Evolutionary conservation across 805 yeast species (phyloP).

Genomic region (Pichia scutulata): DNA sequence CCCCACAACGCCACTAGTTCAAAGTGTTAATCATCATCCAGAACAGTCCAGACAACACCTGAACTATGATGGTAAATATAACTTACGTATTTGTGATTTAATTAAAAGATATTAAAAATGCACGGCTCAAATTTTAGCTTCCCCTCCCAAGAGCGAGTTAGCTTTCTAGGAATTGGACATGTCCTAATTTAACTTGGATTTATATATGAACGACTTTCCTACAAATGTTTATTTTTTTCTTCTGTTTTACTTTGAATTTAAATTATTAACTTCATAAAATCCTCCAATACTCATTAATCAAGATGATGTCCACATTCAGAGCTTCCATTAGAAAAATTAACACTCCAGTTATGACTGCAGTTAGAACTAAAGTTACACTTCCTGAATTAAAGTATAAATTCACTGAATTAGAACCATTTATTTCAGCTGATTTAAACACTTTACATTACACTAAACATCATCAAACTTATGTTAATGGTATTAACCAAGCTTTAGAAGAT

Average conservation of each 20-base stretch:
- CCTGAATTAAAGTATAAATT: conserved; percentile 82
- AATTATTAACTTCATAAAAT: not conserved
- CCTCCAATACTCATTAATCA: not conserved
- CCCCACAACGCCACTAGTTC: not conserved
- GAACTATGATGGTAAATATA: not conserved
- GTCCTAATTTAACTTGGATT: not conserved
- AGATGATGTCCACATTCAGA: conserved; percentile 22
- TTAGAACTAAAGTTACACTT: conserved; percentile 61
- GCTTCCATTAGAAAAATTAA: conserved; percentile 11
- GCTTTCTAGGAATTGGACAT: not conserved
- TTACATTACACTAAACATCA: conserved; percentile 86
- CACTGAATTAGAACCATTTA: conserved; percentile 78
- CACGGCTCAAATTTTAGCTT: not conserved
- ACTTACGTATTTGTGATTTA: not conserved
- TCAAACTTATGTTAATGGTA: conserved; percentile 83
- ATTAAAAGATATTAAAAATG: not conserved
- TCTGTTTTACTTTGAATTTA: conserved; percentile 22
- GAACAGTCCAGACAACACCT: not conserved
- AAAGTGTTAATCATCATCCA: not conserved
- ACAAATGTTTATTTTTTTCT: not conserved
- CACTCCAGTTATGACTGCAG: conserved; percentile 16
- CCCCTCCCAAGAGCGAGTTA: not conserved
- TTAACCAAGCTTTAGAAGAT: conserved; percentile 71
- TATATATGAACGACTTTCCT: too few relatives aligned
- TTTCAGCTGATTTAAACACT: conserved; percentile 82